A percentile compares a stretch with the other conserved stretches of the same genome.
Evolutionary conservation across 2,329 filamentous ascomycete species (phyloP).

Genomic region (Cladosporium sp.): DNA sequence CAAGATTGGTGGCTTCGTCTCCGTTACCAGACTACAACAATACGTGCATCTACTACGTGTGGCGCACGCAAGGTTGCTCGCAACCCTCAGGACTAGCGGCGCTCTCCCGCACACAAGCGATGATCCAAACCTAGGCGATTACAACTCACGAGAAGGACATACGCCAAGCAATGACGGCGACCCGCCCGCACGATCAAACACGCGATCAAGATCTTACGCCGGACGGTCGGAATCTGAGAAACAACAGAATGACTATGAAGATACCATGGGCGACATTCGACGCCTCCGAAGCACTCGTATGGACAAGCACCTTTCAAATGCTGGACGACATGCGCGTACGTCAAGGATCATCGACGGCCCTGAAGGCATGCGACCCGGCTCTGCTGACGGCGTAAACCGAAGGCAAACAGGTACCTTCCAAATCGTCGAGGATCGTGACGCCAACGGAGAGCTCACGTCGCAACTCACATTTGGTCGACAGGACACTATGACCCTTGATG

Average conservation of each 20-base stretch:
- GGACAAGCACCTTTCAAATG: constrained; percentile 91
- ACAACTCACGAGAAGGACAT: constrained; percentile 68
- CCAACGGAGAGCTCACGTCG: constrained; percentile 64
- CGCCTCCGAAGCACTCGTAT: constrained; percentile 88
- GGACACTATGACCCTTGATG: constrained; percentile 89
- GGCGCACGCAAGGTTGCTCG: constrained; percentile 82
- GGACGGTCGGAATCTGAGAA: constrained; percentile 59
- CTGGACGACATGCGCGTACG: constrained; percentile 83
- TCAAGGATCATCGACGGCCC: constrained; percentile 92
- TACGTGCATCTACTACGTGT: constrained; percentile 93
- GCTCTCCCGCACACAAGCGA: constrained; percentile 73
- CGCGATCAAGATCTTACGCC: constrained; percentile 72
- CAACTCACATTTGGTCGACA: constrained; percentile 87
- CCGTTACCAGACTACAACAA: constrained; percentile 84
- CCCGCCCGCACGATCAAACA: constrained; percentile 61
- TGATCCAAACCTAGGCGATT: constrained; percentile 68
- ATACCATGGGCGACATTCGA: constrained; percentile 92
- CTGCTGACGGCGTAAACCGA: constrained; percentile 57
- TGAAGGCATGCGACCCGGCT: constrained; percentile 72
- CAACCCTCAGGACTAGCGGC: constrained; percentile 81
- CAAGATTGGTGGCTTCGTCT: constrained; percentile 66
- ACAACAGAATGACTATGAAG: constrained; percentile 79
- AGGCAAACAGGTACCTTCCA: constrained; percentile 60
- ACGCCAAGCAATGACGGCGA: constrained; percentile 49
- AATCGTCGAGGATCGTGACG: constrained; percentile 77